These are phyloP conservation scores for Priceomyces castillae DNA, from an alignment of 805 yeast genomes.

Conservation along the genomic window DNA sequence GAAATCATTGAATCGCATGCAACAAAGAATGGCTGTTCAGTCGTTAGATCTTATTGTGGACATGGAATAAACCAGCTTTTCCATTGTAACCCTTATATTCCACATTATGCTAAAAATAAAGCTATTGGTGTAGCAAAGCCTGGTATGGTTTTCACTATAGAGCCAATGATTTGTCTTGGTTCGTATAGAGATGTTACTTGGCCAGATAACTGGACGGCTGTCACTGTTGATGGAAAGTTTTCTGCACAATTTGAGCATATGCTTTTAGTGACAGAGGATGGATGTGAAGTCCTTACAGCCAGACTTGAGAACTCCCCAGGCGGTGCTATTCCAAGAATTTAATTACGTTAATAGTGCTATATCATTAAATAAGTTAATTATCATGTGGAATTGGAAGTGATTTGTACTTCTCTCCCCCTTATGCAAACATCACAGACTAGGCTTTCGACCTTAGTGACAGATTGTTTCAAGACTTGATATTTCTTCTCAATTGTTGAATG, in stretches of 20 bases:
- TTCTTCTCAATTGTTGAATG: constrained; percentile 18
- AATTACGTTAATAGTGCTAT: constrained; percentile 9
- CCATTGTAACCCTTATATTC: constrained; percentile 90
- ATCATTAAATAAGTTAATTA: neutral
- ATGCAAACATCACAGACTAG: constrained; percentile 21
- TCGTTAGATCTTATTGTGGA: constrained; percentile 88
- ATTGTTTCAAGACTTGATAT: constrained; percentile 20
- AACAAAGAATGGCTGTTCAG: constrained; percentile 70
- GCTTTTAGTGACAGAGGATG: constrained; percentile 86
- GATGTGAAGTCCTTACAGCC: constrained; percentile 86
- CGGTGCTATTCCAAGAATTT: constrained; percentile 65
- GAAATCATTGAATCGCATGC: constrained; percentile 87
- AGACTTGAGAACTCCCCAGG: constrained; percentile 84
- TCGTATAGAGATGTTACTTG: constrained; percentile 75
- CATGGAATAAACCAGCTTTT: constrained; percentile 87
- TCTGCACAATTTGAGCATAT: constrained; percentile 97
- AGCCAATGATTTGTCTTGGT: constrained; percentile 94
- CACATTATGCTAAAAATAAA: constrained; percentile 92
- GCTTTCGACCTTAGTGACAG: constrained; percentile 22
- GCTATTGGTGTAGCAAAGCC: constrained; percentile 92
- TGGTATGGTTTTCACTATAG: constrained; percentile 95
- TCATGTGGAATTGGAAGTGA: no score
- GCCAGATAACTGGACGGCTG: constrained; percentile 98
- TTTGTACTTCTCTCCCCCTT: constrained; percentile 16
- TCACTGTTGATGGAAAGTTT: constrained; percentile 82